Conservation (phyloP, 1,139 yeast genomes). For the Lizanozyma gosingica region DNA sequence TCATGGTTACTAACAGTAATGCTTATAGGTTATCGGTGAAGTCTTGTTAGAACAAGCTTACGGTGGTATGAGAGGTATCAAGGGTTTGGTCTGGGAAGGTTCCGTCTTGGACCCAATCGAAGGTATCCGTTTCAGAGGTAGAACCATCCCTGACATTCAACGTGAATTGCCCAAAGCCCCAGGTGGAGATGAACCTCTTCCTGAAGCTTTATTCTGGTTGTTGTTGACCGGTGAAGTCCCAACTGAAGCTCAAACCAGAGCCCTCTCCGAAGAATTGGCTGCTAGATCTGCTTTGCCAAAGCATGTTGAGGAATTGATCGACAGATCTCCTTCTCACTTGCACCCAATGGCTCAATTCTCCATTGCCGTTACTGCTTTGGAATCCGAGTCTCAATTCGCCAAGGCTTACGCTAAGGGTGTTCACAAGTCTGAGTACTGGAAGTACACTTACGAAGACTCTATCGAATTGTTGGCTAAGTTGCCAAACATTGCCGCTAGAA, state of each 20-base stretch:
- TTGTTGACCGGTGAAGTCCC: conserved; percentile 89
- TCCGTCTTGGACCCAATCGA: conserved; percentile 96
- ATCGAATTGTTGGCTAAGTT: conserved; percentile 84
- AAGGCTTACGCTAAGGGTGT: conserved; percentile 87
- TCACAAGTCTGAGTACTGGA: conserved; percentile 85
- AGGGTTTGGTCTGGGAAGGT: conserved; percentile 98
- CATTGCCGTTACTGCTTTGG: conserved; percentile 86
- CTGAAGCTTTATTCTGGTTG: conserved; percentile 92
- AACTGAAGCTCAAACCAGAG: conserved; percentile 63
- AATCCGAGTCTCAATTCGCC: conserved; percentile 85
- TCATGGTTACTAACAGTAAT: too few species aligned
- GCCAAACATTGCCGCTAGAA: conserved; percentile 89
- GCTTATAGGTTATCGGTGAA: conserved; percentile 65
- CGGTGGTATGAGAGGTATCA: conserved; percentile 99
- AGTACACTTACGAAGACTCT: conserved; percentile 83
- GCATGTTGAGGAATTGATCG: conserved; percentile 75
- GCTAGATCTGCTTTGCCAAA: conserved; percentile 79
- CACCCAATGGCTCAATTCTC: conserved; percentile 98
- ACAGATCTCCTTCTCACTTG: conserved; percentile 73
- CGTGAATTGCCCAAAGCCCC: conserved; percentile 87
- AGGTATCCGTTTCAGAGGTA: conserved; percentile 98
- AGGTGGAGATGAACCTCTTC: conserved; percentile 78
- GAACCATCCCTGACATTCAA: conserved; percentile 94
- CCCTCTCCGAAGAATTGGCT: conserved; percentile 75
- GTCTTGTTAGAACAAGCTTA: conserved; percentile 92